These are phyloP conservation scores for Mortierella hygrophila DNA, from an alignment of 192 early-diverging fungal genomes.

Conservation along the genomic window DNA sequence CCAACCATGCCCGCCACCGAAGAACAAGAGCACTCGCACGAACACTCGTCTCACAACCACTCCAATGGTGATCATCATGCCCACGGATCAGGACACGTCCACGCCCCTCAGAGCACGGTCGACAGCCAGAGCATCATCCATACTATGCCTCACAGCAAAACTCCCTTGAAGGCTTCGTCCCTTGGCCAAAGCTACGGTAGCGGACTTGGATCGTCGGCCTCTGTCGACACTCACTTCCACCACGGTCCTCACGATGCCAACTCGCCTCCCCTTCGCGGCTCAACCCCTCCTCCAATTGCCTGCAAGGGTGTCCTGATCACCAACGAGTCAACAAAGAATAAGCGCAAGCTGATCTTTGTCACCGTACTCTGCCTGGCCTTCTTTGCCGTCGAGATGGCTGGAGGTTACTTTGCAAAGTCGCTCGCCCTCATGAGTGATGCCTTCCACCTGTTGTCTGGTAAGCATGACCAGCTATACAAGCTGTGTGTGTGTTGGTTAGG, in stretches of 20 bases:
- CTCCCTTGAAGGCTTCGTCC: conserved; percentile 23
- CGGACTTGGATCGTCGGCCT: not conserved
- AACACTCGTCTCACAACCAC: conserved; percentile 16
- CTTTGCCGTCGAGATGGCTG: conserved; percentile 75
- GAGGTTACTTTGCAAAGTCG: conserved; percentile 71
- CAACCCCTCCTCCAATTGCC: conserved; percentile 41
- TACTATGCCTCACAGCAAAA: conserved; percentile 24
- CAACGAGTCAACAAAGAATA: conserved; percentile 53
- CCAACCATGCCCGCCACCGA: conserved; percentile 16
- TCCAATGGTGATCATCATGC: not conserved
- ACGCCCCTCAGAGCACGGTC: conserved; percentile 33
- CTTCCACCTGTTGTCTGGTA: conserved; percentile 81
- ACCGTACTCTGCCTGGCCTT: conserved; percentile 59
- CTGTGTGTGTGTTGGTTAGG: not conserved
- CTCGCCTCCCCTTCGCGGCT: conserved; percentile 19
- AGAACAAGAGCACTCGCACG: conserved; percentile 6
- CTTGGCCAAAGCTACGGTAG: conserved; percentile 31
- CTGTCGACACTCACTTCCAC: conserved; percentile 4
- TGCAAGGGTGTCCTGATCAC: conserved; percentile 54
- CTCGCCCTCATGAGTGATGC: conserved; percentile 82
- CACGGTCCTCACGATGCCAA: conserved; percentile 21
- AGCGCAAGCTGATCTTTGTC: conserved; percentile 56
- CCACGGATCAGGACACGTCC: conserved; percentile 23
- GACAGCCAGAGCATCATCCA: conserved; percentile 45
- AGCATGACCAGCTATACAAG: not conserved